Percentiles rank a stretch among this genome's conserved stretches.
Conservation (phyloP, 2,329 filamentous ascomycete species). For the Colletotrichum abscissum region DNA sequence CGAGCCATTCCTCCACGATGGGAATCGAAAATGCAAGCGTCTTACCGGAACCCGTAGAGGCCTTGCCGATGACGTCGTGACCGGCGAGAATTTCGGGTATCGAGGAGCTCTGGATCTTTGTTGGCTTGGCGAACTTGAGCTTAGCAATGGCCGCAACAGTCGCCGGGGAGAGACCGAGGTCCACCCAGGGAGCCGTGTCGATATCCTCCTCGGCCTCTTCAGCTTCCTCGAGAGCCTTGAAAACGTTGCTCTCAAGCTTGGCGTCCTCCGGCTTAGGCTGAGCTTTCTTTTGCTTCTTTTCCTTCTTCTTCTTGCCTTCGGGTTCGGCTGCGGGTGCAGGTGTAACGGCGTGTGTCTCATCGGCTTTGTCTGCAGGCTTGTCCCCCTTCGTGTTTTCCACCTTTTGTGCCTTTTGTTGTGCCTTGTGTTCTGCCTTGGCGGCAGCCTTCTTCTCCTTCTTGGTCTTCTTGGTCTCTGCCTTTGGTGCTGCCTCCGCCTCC, state of each 20-base stretch:
- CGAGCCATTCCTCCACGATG: conserved; percentile 86
- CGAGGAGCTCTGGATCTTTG: conserved; percentile 80
- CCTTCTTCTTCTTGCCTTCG: conserved; percentile 41
- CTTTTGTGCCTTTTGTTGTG: not conserved
- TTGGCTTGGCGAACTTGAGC: conserved; percentile 84
- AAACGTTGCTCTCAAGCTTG: conserved; percentile 60
- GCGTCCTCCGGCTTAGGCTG: conserved; percentile 48
- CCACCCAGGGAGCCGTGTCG: conserved; percentile 83
- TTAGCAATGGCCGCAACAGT: conserved; percentile 80
- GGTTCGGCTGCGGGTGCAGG: conserved; percentile 26
- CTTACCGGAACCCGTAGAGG: conserved; percentile 95
- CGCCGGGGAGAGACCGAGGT: conserved; percentile 77
- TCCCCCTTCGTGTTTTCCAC: conserved; percentile 37
- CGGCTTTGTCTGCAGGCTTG: conserved; percentile 1
- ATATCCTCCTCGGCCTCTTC: conserved; percentile 70
- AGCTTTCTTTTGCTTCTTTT: conserved; percentile 46
- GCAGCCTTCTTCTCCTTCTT: conserved; percentile 42
- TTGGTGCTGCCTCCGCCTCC: conserved; percentile 42
- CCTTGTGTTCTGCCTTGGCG: conserved; percentile 45
- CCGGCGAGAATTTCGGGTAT: conserved; percentile 87
- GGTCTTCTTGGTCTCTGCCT: conserved; percentile 40
- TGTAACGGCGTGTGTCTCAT: not conserved
- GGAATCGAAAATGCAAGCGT: conserved; percentile 95
- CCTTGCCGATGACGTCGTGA: conserved; percentile 94
- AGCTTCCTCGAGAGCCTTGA: conserved; percentile 65